Evolutionary conservation across 208 protist species (phyloP).

Genomic region (Perkinsela sp.): DNA sequence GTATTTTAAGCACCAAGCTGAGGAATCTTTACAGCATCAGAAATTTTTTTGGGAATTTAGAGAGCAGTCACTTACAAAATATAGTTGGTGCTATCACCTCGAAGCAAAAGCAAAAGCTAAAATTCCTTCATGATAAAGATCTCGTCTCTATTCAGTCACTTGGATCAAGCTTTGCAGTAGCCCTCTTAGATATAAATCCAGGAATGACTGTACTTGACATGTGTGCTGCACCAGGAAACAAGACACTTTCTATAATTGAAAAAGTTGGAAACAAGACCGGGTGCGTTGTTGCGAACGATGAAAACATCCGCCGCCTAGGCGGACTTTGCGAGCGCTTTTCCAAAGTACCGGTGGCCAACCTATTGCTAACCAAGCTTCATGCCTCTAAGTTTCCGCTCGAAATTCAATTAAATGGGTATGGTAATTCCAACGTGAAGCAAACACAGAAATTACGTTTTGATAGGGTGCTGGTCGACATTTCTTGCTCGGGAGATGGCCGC

Average conservation of each 20-base stretch:
- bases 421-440: background rate
- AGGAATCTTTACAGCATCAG: too few species aligned
- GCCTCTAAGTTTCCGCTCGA: constrained; percentile 2
- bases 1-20: too few species aligned
- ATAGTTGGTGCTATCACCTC: too few species aligned
- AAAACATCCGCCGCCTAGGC: background rate
- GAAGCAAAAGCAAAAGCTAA: too few species aligned
- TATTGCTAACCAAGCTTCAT: constrained; percentile 8
- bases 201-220: constrained; percentile 36
- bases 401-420: constrained; percentile 2
- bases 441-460: constrained; percentile 15
- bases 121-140: background rate
- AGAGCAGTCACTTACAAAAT: too few species aligned
- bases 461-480: constrained; percentile 66
- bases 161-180: background rate
- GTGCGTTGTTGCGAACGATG: background rate
- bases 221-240: constrained; percentile 49
- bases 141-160: background rate
- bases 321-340: constrained; percentile 4
- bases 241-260: constrained; percentile 21
- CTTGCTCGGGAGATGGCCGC: constrained; percentile 75
- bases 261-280: background rate
- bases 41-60: too few species aligned
- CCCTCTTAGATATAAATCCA: constrained; percentile 17
- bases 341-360: constrained; percentile 12